Base-by-base conservation (phyloP, 1,284 basidiomycete species). In the Fomitopsis pinicola region DNA sequence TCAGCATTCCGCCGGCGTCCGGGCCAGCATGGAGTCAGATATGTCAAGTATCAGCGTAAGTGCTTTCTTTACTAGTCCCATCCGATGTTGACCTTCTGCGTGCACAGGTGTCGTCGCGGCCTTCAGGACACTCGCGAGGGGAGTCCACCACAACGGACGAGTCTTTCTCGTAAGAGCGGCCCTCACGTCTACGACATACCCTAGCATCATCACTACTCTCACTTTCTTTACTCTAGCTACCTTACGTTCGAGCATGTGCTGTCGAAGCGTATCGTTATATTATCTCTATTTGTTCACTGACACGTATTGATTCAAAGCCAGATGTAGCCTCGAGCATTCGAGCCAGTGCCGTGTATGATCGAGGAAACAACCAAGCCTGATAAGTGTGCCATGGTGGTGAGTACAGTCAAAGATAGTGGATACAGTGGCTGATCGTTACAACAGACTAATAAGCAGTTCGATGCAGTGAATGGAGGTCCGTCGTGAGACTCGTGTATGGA, bases 21-120 rank as follows among this genome's bases (percentile, higher is more conserved):
- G 65, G 48, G 52, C 59, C 3, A 71, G 69, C 55, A 46, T 69
- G 12, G 69, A 69, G n/a, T 71, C 69, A 48, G 64, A 64, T 36
- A 60, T 56, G 19, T 68, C 68, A 8, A 44, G 7, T 36, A 57
- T 48, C 12, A 64, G 62, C 46, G 68, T 69, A 44, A 48, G 66
- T 66, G 8, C 30, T 38, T 44, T 64, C 42, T 36, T 42, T 26
- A n/a, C 56, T 30, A 15, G 58, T 40, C 19, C 55, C 42, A 17
- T 42, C 48, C 48, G 40, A 30, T 42, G 33, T 36, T 65, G 22
- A 59, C 48, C 17, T 36, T 17, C 4, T 17, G 17, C 33, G 12
- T 44, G 30, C 17, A 12, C 22, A 54, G 52, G 5, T 40, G 36
- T 54, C 52, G 5, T 54, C 52, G 3, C 52, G 52, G 12, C 33